Conservation (phyloP, 2,329 filamentous ascomycete genomes). For the Parascedosporium putredinis region DNA sequence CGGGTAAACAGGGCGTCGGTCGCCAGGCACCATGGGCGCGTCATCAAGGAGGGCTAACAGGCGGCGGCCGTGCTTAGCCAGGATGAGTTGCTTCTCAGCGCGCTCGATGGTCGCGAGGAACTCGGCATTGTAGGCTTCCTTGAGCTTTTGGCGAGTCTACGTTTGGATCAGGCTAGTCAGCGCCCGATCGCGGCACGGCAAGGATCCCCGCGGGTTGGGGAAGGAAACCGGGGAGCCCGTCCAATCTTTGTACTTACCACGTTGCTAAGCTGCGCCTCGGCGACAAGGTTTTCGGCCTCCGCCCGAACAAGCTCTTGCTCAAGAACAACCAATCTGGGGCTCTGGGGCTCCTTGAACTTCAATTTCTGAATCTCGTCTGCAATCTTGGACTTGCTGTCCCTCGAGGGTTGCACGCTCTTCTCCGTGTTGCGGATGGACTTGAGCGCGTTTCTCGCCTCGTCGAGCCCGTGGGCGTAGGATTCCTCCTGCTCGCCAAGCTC, state of each 20-base stretch:
- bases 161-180: neutral
- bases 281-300: constrained; percentile 91
- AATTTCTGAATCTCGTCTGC: constrained; percentile 84
- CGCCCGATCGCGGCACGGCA: no score
- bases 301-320: constrained; percentile 95
- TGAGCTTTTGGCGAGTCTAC: constrained; percentile 89
- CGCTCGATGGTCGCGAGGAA: constrained; percentile 88
- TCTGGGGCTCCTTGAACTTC: constrained; percentile 86
- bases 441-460: constrained; percentile 71
- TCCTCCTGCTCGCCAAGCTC: constrained; percentile 96
- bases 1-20: constrained; percentile 59
- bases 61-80: constrained; percentile 81
- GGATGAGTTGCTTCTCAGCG: constrained; percentile 90
- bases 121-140: constrained; percentile 84
- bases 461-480: constrained; percentile 71
- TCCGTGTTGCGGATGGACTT: constrained; percentile 96
- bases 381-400: constrained; percentile 80
- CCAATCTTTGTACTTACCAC: constrained; percentile 48
- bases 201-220: no score
- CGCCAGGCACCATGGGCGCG: constrained; percentile 78
- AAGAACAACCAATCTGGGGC: constrained; percentile 66
- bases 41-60: constrained; percentile 82
- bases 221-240: neutral
- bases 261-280: constrained; percentile 93
- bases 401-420: constrained; percentile 83